phyloP scores from a whole-genome alignment of 1,139 yeast species.

The Pneumocystis sp. region DNA sequence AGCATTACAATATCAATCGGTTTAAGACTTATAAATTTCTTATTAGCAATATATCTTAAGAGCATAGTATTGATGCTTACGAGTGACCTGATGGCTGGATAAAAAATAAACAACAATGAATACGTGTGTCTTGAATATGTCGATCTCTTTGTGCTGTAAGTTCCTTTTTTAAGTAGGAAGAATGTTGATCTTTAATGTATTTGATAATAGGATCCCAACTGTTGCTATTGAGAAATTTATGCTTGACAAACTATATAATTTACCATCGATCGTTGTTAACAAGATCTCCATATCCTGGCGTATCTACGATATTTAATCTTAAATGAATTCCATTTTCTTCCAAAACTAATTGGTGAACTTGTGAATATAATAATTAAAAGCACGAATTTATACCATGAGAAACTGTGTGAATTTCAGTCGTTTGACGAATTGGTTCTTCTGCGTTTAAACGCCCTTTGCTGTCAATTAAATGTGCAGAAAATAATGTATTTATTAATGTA shows the following conservation, averaged over 20 bases:
- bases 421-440: conserved; percentile 63
- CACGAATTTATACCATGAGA: conserved; percentile 33
- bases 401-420: conserved; percentile 72
- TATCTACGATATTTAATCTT: conserved; percentile 76
- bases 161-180: conserved; percentile 83
- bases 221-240: neutral
- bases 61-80: conserved; percentile 1
- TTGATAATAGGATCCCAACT: conserved; percentile 90
- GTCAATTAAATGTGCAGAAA: conserved; percentile 64
- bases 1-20: conserved; percentile 72
- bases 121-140: conserved; percentile 65
- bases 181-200: conserved; percentile 92
- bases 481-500: conserved; percentile 77
- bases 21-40: conserved; percentile 39
- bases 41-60: neutral
- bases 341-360: conserved; percentile 22
- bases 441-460: conserved; percentile 55
- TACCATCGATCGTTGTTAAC: conserved; percentile 77
- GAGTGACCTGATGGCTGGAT: conserved; percentile 65
- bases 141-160: conserved; percentile 90
- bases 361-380: neutral
- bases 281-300: conserved; percentile 97
- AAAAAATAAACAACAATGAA: conserved; percentile 84
- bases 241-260: conserved; percentile 2
- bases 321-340: conserved; percentile 76